Conservation (phyloP, 1,284 basidiomycete genomes). For the Melampsora larici-populina region DNA sequence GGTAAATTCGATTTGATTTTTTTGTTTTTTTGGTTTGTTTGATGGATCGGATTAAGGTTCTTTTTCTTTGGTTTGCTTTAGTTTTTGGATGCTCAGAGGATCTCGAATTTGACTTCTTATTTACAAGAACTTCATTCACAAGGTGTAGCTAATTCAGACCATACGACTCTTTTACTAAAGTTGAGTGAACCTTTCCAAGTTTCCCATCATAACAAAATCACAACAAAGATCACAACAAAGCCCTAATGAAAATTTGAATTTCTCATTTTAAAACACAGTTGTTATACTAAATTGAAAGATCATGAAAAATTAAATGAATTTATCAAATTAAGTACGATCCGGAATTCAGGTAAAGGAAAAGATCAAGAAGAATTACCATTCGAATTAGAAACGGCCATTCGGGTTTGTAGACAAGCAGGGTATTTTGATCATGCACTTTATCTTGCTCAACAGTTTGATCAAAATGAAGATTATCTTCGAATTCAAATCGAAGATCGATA, state of each 20-base stretch:
- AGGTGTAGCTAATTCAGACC: constrained; percentile 88
- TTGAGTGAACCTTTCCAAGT: neutral
- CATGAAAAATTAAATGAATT: constrained; percentile 82
- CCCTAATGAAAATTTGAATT: too few relatives aligned
- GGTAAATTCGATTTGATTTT: constrained; percentile 56
- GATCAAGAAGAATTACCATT: constrained; percentile 68
- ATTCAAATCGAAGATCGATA: constrained; percentile 91
- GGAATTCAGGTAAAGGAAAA: constrained; percentile 47
- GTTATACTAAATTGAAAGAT: constrained; percentile 95
- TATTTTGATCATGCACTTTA: constrained; percentile 94
- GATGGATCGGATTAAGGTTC: neutral
- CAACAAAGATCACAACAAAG: too few relatives aligned
- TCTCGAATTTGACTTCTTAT: constrained; percentile 89
- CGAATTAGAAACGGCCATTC: constrained; percentile 92
- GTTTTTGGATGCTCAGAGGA: constrained; percentile 95
- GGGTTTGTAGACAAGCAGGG: constrained; percentile 91
- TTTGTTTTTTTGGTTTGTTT: neutral
- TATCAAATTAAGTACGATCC: constrained; percentile 69
- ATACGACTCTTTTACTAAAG: constrained; percentile 89
- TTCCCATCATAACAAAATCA: too few relatives aligned
- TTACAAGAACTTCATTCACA: constrained; percentile 88
- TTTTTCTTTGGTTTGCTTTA: constrained; percentile 53
- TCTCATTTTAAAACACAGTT: too few relatives aligned
- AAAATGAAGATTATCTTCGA: constrained; percentile 86
- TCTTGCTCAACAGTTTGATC: constrained; percentile 81